These are phyloP conservation scores for Orobanche coerulescens DNA, from an alignment of 257 asterid genomes.

Conservation along the genomic window DNA sequence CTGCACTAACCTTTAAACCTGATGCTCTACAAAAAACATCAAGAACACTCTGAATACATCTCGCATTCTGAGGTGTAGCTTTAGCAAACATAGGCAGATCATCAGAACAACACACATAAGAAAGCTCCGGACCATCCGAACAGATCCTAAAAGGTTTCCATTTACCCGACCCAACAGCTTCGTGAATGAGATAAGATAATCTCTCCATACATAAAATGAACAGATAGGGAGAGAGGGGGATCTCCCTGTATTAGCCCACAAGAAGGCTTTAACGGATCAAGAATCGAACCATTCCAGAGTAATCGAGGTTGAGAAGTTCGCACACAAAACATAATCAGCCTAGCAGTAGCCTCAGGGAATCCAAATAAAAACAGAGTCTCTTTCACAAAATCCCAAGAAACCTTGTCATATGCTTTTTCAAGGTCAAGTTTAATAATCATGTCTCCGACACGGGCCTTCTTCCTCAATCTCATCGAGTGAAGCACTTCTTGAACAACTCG, in stretches of 20 bases:
- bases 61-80: not conserved
- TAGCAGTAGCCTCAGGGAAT: not conserved
- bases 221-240: not conserved
- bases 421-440: not conserved
- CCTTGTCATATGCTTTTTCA: too few species aligned
- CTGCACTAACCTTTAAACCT: too few species aligned
- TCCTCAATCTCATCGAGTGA: not conserved
- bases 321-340: not conserved
- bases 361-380: not conserved
- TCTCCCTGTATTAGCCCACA: not conserved
- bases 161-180: not conserved
- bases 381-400: not conserved
- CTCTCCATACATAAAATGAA: not conserved
- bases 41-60: not conserved
- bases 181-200: not conserved
- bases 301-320: not conserved
- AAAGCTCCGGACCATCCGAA: not conserved
- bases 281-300: not conserved
- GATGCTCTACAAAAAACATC: not conserved
- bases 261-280: not conserved
- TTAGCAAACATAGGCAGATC: not conserved
- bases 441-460: not conserved
- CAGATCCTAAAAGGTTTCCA: not conserved
- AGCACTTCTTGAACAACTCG: not conserved
- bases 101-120: not conserved